phyloP scores from a whole-genome alignment of 2,329 filamentous ascomycete species.

The Colletotrichum tropicicola region DNA sequence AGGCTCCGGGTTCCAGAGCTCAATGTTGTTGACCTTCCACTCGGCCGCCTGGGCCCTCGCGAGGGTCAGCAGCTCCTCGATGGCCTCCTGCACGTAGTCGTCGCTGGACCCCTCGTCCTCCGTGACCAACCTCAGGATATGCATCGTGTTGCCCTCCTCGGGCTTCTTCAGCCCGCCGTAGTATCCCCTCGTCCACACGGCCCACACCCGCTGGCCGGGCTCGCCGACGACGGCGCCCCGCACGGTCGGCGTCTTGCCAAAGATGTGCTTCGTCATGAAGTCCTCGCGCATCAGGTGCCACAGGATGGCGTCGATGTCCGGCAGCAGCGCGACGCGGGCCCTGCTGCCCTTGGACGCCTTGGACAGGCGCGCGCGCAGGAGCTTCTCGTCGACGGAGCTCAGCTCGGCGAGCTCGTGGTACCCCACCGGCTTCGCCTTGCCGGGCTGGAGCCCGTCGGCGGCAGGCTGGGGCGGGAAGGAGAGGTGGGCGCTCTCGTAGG shows the following conservation, averaged over 20 bases:
- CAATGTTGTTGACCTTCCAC: constrained; percentile 76
- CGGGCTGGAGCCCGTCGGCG: constrained; percentile 29
- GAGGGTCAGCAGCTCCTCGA: constrained; percentile 70
- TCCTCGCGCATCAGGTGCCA: constrained; percentile 88
- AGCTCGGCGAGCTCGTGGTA: constrained; percentile 69
- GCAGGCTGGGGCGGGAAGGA: constrained; percentile 58
- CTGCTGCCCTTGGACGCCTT: constrained; percentile 45
- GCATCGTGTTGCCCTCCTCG: constrained; percentile 73
- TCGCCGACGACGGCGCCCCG: constrained; percentile 75
- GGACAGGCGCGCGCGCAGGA: constrained; percentile 64
- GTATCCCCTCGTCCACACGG: constrained; percentile 75
- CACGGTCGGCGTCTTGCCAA: constrained; percentile 63
- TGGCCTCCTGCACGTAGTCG: constrained; percentile 56
- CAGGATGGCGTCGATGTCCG: constrained; percentile 72
- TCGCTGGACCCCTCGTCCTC: constrained; percentile 59
- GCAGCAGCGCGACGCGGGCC: constrained; percentile 71
- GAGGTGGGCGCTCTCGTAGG: constrained; percentile 78
- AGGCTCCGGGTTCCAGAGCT: constrained; percentile 84
- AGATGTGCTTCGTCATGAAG: constrained; percentile 74
- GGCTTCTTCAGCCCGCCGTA: constrained; percentile 60
- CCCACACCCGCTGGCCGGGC: constrained; percentile 72
- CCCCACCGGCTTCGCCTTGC: constrained; percentile 56
- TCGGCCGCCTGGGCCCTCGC: constrained; percentile 76
- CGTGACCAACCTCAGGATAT: constrained; percentile 74
- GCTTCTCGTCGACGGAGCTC: constrained; percentile 70